Evolutionary conservation across 2,329 filamentous ascomycete species (phyloP).

Genomic region (Aspergillus ibericus): DNA sequence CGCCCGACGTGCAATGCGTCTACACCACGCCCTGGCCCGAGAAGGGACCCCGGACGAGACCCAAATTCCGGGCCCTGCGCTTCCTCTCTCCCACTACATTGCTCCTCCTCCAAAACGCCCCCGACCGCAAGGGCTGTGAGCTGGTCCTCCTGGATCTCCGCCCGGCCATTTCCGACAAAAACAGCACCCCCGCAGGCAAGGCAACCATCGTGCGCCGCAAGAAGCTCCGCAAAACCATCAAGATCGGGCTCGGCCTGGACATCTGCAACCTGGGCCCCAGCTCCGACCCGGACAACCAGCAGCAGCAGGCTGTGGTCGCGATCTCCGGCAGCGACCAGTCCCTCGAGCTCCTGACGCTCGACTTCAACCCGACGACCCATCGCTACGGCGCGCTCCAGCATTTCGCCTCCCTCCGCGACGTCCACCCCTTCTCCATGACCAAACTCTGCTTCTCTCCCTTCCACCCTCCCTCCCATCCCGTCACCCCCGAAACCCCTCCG

Average conservation of each 20-base stretch:
- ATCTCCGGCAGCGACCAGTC: constrained; percentile 78
- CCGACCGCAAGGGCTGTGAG: constrained; percentile 56
- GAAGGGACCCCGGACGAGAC: constrained; percentile 35
- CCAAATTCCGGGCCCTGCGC: constrained; percentile 57
- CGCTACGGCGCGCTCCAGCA: constrained; percentile 48
- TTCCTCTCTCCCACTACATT: constrained; percentile 57
- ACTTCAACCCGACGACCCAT: constrained; percentile 54
- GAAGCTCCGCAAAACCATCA: constrained; percentile 66
- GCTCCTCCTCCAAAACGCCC: constrained; percentile 57
- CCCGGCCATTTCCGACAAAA: constrained; percentile 7
- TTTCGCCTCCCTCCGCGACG: constrained; percentile 55
- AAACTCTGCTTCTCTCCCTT: constrained; percentile 55
- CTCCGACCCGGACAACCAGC: constrained; percentile 58
- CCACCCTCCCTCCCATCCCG: constrained; percentile 50
- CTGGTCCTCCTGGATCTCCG: constrained; percentile 49
- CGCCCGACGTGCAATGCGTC: constrained; percentile 35
- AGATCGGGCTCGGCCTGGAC: constrained; percentile 75
- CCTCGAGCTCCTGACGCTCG: constrained; percentile 74
- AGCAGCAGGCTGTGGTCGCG: constrained; percentile 78
- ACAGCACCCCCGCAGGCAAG: not conserved
- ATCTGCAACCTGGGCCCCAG: constrained; percentile 63
- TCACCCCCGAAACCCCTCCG: constrained; percentile 49
- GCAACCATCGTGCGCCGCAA: constrained; percentile 53
- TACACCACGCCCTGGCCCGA: constrained; percentile 44
- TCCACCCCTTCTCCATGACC: constrained; percentile 61